Evolutionary conservation across 108 stramenopile genomes (phyloP).

Genomic region (Nannochloropsis gaditana): DNA sequence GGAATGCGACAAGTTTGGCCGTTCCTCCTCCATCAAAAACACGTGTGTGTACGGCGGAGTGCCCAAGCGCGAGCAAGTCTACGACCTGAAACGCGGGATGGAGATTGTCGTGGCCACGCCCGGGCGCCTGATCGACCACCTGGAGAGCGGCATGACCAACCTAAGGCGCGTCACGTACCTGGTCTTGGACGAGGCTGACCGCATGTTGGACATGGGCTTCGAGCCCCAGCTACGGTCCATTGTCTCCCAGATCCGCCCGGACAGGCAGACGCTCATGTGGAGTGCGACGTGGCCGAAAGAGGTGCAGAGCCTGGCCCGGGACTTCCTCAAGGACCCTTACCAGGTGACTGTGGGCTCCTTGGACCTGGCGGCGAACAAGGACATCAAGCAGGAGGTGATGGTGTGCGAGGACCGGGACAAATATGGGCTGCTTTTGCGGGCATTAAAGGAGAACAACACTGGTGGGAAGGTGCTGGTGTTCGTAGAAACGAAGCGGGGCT

Average conservation of each 20-base stretch:
- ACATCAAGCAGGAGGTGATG: constrained; percentile 89
- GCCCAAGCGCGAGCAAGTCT: constrained; percentile 71
- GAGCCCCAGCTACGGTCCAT: constrained; percentile 97
- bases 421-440: constrained; percentile 61
- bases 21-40: constrained; percentile 85
- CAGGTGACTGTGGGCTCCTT: constrained; percentile 97
- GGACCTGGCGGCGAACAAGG: constrained; percentile 92
- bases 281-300: constrained; percentile 92
- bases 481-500: constrained; percentile 95
- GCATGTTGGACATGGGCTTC: constrained; percentile 98
- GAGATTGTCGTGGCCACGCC: constrained; percentile 99
- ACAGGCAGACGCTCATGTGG: constrained; percentile 99
- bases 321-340: constrained; percentile 71
- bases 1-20: constrained; percentile 97
- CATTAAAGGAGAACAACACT: constrained; percentile 39
- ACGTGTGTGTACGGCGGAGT: constrained; percentile 98
- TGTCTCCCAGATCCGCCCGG: constrained; percentile 85
- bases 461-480: constrained; percentile 75
- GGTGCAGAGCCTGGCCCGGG: constrained; percentile 82
- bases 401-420: constrained; percentile 84
- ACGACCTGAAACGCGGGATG: constrained; percentile 69
- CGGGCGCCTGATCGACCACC: constrained; percentile 94
- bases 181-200: constrained; percentile 92
- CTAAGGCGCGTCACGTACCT: constrained; percentile 91
- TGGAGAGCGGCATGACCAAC: constrained; percentile 89